These are phyloP conservation scores for Picochlorum sp. DNA, from an alignment of 139 green algal genomes.

Conservation along the genomic window DNA sequence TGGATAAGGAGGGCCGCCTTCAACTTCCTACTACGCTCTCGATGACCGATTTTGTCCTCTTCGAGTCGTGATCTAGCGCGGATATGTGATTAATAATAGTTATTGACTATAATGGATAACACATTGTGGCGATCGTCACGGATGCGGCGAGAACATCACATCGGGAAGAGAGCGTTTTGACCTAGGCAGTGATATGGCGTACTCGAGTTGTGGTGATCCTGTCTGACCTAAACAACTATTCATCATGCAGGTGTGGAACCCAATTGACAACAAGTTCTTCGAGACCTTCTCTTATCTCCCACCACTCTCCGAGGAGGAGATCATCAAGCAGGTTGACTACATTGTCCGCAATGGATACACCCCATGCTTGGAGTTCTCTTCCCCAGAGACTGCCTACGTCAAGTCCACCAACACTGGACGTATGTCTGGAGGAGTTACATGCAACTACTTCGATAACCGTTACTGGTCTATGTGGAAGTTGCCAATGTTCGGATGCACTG, in stretches of 20 bases:
- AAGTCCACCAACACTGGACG: slow-evolving; percentile 45
- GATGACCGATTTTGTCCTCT: no score
- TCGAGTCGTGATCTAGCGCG: no score
- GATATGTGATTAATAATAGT: no score
- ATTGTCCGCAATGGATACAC: slow-evolving; percentile 79
- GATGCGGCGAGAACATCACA: no score
- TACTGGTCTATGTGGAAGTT: slow-evolving; percentile 99
- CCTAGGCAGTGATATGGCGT: no score
- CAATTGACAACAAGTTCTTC: slow-evolving; percentile 71
- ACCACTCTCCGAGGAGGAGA: slow-evolving; percentile 79
- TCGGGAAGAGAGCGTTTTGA: no score
- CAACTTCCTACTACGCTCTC: no score
- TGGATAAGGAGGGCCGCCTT: background rate
- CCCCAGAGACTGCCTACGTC: slow-evolving; percentile 61
- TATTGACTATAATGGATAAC: background rate
- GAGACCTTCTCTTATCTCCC: slow-evolving; percentile 99
- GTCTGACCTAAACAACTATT: background rate
- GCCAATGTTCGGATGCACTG: slow-evolving; percentile 98
- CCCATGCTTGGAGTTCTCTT: slow-evolving; percentile 93
- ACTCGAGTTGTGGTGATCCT: no score
- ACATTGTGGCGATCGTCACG: no score
- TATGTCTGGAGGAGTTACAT: slow-evolving; percentile 42
- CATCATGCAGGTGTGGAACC: slow-evolving; percentile 32
- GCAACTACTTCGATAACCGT: slow-evolving; percentile 66
- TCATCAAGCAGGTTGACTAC: slow-evolving; percentile 93